Evolutionary conservation across 805 yeast genomes (phyloP), one percentile per base, ranked within the genome.

Genomic region (Ogataea nitratoaversa): DNA sequence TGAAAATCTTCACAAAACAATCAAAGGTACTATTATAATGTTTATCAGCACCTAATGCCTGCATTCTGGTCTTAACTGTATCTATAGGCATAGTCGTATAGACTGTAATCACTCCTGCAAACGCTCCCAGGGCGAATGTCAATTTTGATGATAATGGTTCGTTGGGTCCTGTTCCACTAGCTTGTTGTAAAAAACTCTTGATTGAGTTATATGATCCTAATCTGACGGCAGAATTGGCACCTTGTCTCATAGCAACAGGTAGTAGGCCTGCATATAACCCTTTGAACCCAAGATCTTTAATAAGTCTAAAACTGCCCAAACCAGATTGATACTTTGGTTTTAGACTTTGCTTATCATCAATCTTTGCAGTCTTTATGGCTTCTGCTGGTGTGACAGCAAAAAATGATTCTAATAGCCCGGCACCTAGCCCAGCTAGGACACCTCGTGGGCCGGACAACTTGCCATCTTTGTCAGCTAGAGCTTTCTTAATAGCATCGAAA

Each of bases 351-450:
- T 82, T 87, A 60, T 91, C 99, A 66, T 91, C 99, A 51, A 91
- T 93, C 65, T 90, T 72, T 0, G 95, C 96, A 0, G 98, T 91
- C 60, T 91, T 91, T 64, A 91, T 87, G 27, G 96, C 95, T 63
- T 91, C 99, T 41, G 90, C 89, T 2, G 99, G 99, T 0, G 99
- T 91, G 35, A 93, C 95, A 0, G 98, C 98, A 33, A 90, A 71
- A 20, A 89, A 83, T 42, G 95, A 83, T 60, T 91, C 99, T 45
- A 91, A 64, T 33, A 90, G 74, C 28, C 99, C 99, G 2, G 99
- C 99, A 35, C 98, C 97, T 32, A 93, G 69, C n/a, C 99, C 99
- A 1, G 99, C 99, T 24, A 91, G 44, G 5, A 90, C 95, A 50
- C 98, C 98, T 55, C 95, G 66, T 7, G 93, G 82, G 3, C 95